phyloP scores from a whole-genome alignment of 192 early-diverging fungal species.

The Coemansia sp. region DNA sequence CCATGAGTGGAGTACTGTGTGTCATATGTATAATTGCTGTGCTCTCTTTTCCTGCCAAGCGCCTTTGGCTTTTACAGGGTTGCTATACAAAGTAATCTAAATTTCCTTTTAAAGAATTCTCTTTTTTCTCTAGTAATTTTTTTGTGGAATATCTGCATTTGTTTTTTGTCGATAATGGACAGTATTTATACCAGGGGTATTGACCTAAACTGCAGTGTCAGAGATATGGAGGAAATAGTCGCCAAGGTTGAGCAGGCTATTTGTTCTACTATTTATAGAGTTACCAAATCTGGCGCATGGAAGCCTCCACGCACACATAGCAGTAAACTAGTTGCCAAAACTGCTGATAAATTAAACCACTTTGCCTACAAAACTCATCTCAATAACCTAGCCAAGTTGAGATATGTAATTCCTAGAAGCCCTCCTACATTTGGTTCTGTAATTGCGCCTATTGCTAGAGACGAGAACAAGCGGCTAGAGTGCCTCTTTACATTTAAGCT shows the following conservation, averaged over 20 bases:
- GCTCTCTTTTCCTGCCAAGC: constrained; percentile 24
- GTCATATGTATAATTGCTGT: constrained; percentile 19
- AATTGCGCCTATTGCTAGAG: neutral
- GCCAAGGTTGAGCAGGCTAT: no score
- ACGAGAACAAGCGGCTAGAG: constrained; percentile 26
- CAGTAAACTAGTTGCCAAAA: neutral
- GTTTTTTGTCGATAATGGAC: neutral
- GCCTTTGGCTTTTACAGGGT: constrained; percentile 5
- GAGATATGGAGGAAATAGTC: neutral
- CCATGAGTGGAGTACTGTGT: constrained; percentile 40
- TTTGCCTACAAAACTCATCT: neutral
- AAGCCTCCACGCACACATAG: neutral
- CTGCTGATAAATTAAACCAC: neutral
- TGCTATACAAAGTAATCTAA: no score
- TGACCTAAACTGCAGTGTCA: neutral
- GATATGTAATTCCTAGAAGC: neutral
- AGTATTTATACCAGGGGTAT: neutral
- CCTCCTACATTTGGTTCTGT: neutral
- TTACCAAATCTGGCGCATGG: constrained; percentile 1
- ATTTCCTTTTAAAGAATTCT: constrained; percentile 22
- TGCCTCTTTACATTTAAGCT: constrained; percentile 11
- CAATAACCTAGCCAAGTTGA: neutral
- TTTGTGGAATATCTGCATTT: neutral
- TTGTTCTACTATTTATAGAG: neutral
- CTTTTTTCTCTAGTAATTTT: neutral